phyloP scores from a whole-genome alignment of 495 filamentous ascomycete species.

The Penicillium roqueforti region DNA sequence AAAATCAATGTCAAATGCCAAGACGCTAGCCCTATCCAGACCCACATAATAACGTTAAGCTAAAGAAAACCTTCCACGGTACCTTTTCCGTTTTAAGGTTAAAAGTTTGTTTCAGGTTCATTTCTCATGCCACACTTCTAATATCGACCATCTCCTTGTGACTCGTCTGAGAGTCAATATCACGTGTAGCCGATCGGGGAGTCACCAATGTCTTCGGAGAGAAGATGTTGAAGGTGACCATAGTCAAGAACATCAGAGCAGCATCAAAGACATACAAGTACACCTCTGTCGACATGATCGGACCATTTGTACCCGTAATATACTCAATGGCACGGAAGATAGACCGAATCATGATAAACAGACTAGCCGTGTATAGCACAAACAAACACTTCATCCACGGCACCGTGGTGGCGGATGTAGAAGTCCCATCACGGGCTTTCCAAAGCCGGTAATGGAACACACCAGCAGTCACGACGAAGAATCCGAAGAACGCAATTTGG shows the following conservation, averaged over 20 bases:
- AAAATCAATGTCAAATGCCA: too few relatives aligned
- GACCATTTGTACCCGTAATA: constrained; percentile 48
- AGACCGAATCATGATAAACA: constrained; percentile 56
- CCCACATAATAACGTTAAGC: neutral
- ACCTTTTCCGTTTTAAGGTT: neutral
- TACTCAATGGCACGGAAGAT: constrained; percentile 63
- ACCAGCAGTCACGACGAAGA: constrained; percentile 36
- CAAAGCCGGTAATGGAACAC: constrained; percentile 37
- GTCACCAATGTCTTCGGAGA: neutral
- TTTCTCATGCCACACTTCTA: too few relatives aligned
- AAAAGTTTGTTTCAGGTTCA: too few relatives aligned
- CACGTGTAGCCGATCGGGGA: neutral
- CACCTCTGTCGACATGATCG: constrained; percentile 48
- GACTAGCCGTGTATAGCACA: constrained; percentile 47
- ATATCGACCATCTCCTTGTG: too few relatives aligned
- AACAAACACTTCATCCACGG: constrained; percentile 46
- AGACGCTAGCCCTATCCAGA: too few relatives aligned
- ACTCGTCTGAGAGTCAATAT: neutral
- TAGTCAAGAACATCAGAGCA: constrained; percentile 7
- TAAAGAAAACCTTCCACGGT: too few relatives aligned
- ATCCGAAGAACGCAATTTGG: constrained; percentile 40
- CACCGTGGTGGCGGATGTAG: neutral
- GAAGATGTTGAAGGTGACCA: neutral
- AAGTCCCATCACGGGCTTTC: constrained; percentile 3
- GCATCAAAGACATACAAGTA: constrained; percentile 51